phyloP scores from a whole-genome alignment of 2,329 filamentous ascomycete species.

The Lecanosticta acicola region DNA sequence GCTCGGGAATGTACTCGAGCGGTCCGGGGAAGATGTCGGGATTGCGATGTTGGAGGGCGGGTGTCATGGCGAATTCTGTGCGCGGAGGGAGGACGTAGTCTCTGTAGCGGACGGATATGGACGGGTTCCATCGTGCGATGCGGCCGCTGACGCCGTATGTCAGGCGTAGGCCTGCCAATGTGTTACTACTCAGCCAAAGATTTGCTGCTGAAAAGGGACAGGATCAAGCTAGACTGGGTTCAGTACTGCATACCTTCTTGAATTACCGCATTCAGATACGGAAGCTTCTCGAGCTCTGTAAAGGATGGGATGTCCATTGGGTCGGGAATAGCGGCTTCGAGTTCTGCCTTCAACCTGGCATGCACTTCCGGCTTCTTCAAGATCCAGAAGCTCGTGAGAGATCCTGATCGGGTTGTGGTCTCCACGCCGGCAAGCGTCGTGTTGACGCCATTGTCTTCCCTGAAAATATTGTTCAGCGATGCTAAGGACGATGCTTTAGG shows the following conservation, averaged over 20 bases:
- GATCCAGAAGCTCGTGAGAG: slow-evolving; percentile 39
- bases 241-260: slow-evolving; percentile 9
- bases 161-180: no score
- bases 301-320: slow-evolving; percentile 3
- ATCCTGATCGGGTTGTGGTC: slow-evolving; percentile 40
- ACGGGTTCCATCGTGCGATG: slow-evolving; percentile 2
- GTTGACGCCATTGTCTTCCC: background rate
- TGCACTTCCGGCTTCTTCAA: slow-evolving; percentile 33
- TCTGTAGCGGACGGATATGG: slow-evolving; percentile 9
- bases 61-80: slow-evolving; percentile 12
- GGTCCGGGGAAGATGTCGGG: slow-evolving; percentile 12
- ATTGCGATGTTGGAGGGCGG: background rate
- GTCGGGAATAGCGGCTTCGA: slow-evolving; percentile 23
- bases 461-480: background rate
- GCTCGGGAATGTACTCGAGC: slow-evolving; percentile 11
- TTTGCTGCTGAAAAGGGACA: no score
- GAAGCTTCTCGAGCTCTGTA: slow-evolving; percentile 12
- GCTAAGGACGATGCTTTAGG: background rate
- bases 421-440: slow-evolving; percentile 39
- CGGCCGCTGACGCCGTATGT: slow-evolving; percentile 17
- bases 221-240: no score
- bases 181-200: no score
- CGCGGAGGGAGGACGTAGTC: slow-evolving; percentile 15
- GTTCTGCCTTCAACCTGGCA: slow-evolving; percentile 35
- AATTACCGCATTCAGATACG: slow-evolving; percentile 13